phyloP scores from a whole-genome alignment of 257 asterid genomes.

The Nicotiana sylvestris region DNA sequence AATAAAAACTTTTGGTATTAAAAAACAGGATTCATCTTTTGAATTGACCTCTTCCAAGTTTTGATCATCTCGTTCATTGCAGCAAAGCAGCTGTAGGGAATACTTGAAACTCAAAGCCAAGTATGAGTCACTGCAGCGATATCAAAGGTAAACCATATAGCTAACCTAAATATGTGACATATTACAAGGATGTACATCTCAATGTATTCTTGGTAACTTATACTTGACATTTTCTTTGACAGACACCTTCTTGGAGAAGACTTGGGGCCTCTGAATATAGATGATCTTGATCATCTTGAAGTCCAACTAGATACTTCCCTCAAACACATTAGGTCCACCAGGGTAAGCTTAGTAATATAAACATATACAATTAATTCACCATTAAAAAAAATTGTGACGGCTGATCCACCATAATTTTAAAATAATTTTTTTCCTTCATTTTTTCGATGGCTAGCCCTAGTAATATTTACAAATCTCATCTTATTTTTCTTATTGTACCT shows the following conservation, averaged over 20 bases:
- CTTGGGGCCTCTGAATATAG: conserved; percentile 72
- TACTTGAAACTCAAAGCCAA: conserved; percentile 69
- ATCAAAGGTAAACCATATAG: conserved; percentile 58
- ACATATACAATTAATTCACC: background rate
- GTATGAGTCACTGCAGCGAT: conserved; percentile 83
- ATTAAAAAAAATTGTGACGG: background rate
- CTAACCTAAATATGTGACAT: background rate
- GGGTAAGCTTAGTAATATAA: conserved; percentile 43
- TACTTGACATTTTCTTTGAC: conserved; percentile 15
- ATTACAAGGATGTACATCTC: background rate
- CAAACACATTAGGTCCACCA: conserved; percentile 86
- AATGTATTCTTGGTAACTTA: background rate
- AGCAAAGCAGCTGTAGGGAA: conserved; percentile 89
- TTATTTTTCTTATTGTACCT: background rate
- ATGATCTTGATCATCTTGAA: conserved; percentile 83
- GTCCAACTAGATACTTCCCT: conserved; percentile 77
- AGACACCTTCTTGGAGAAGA: conserved; percentile 99
- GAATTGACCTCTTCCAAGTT: background rate
- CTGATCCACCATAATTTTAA: too few relatives aligned
- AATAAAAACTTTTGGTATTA: too few relatives aligned
- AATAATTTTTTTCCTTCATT: too few relatives aligned
- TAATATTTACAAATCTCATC: too few relatives aligned
- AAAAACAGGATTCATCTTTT: background rate
- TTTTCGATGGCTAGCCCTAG: too few relatives aligned
- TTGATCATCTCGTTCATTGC: conserved; percentile 1